These are phyloP conservation scores for Teratosphaeria zuluensis DNA, from an alignment of 2,329 filamentous ascomycete species.

Conservation along the genomic window DNA sequence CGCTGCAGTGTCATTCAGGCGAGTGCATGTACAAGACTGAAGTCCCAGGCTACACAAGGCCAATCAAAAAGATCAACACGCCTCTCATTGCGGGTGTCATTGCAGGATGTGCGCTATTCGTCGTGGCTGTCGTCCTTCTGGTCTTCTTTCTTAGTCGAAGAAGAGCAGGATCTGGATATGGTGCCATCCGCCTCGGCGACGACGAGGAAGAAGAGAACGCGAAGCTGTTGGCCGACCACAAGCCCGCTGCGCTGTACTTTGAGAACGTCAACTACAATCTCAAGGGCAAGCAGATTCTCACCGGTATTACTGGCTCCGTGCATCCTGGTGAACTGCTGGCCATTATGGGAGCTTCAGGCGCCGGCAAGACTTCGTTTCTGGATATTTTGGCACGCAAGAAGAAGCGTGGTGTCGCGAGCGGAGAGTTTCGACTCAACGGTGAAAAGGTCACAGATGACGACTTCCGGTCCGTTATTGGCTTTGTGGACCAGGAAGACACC, in stretches of 20 bases:
- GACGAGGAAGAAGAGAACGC: conserved; percentile 76
- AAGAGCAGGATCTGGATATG: conserved; percentile 48
- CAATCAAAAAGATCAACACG: conserved; percentile 92
- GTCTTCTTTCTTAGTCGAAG: conserved; percentile 85
- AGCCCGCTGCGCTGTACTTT: conserved; percentile 79
- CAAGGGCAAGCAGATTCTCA: conserved; percentile 79
- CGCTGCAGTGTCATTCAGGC: conserved; percentile 69
- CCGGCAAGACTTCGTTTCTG: conserved; percentile 93
- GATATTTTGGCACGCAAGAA: conserved; percentile 96
- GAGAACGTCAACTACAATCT: conserved; percentile 78
- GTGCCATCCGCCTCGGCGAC: conserved; percentile 67
- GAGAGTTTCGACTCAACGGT: conserved; percentile 87
- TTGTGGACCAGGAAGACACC: conserved; percentile 96
- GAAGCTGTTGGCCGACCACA: conserved; percentile 85
- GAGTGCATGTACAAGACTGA: conserved; percentile 92
- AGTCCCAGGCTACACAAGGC: conserved; percentile 79
- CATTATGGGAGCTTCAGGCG: conserved; percentile 96
- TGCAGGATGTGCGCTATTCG: conserved; percentile 71
- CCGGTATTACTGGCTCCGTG: conserved; percentile 72
- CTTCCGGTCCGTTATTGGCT: conserved; percentile 86
- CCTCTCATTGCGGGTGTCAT: conserved; percentile 92
- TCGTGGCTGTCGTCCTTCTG: conserved; percentile 73
- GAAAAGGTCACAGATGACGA: conserved; percentile 77
- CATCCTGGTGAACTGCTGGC: conserved; percentile 91
- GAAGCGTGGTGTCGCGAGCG: conserved; percentile 69